These are phyloP conservation scores for Orbilia brochopaga DNA, from an alignment of 2,329 filamentous ascomycete genomes.

Conservation along the genomic window DNA sequence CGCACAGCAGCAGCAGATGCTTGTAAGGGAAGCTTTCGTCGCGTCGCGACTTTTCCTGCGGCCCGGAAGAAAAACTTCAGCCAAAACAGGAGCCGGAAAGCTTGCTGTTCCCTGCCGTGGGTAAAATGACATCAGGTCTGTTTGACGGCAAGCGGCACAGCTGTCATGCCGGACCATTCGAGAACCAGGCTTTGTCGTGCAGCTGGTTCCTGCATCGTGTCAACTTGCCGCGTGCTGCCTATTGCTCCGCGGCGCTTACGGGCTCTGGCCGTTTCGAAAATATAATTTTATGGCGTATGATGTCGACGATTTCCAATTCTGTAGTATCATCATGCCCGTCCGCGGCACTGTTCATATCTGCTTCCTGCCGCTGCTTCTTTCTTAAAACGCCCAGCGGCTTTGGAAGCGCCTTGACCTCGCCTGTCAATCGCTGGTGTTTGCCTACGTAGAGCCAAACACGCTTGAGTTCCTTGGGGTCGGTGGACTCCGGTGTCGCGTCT, in stretches of 20 bases:
- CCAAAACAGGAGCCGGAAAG: neutral
- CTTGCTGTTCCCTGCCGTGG: neutral
- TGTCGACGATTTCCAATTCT: conserved; percentile 78
- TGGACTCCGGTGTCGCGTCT: conserved; percentile 58
- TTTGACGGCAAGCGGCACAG: neutral
- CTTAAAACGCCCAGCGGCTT: conserved; percentile 80
- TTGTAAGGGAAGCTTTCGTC: neutral
- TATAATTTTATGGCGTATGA: conserved; percentile 83
- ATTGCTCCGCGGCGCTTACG: conserved; percentile 63
- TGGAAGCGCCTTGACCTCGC: conserved; percentile 85
- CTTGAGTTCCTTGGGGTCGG: conserved; percentile 69
- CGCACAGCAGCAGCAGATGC: conserved; percentile 9
- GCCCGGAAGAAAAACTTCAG: neutral
- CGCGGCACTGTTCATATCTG: neutral
- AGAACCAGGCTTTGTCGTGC: neutral
- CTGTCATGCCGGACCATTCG: neutral
- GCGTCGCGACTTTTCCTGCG: neutral
- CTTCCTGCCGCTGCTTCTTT: conserved; percentile 58
- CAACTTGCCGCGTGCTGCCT: conserved; percentile 16
- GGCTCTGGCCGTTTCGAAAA: conserved; percentile 90
- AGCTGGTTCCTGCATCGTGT: neutral
- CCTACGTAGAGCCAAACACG: conserved; percentile 83
- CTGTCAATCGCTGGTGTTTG: conserved; percentile 83
- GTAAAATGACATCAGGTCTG: neutral
- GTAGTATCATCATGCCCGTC: neutral